phyloP scores from a whole-genome alignment of 2,329 filamentous ascomycete species.

The Metarhizium robertsii region DNA sequence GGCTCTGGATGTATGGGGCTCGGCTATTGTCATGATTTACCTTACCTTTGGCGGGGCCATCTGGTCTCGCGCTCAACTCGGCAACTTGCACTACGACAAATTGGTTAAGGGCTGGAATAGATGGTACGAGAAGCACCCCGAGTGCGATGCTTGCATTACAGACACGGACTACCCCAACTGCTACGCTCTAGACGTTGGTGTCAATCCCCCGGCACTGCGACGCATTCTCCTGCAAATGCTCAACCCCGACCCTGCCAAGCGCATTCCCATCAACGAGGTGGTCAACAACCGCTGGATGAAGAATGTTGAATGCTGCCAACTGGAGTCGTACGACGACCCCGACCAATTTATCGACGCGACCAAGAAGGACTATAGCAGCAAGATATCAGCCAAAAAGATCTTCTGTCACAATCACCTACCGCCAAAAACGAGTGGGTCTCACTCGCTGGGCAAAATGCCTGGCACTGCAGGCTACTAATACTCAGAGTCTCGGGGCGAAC shows the following conservation, averaged over 20 bases:
- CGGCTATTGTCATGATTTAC: constrained; percentile 73
- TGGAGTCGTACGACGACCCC: constrained; percentile 59
- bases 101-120: constrained; percentile 60
- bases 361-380: constrained; percentile 39
- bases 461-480: constrained; percentile 43
- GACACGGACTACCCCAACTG: constrained; percentile 59
- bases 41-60: constrained; percentile 63
- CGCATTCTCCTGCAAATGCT: constrained; percentile 73
- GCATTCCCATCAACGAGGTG: constrained; percentile 60
- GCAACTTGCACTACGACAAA: constrained; percentile 50
- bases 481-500: background rate
- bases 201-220: constrained; percentile 60
- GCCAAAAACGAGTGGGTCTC: constrained; percentile 32
- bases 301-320: constrained; percentile 69
- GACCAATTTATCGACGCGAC: constrained; percentile 52
- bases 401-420: constrained; percentile 52
- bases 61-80: constrained; percentile 60
- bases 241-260: constrained; percentile 63
- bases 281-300: constrained; percentile 64
- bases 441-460: constrained; percentile 46
- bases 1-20: constrained; percentile 77
- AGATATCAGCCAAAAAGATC: constrained; percentile 37
- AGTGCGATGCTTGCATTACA: constrained; percentile 27
- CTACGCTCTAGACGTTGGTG: constrained; percentile 51
- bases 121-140: constrained; percentile 49